Evolutionary conservation across 176 grass and related monocot genomes (phyloP).

Genomic region (Phoenix roebelenii): DNA sequence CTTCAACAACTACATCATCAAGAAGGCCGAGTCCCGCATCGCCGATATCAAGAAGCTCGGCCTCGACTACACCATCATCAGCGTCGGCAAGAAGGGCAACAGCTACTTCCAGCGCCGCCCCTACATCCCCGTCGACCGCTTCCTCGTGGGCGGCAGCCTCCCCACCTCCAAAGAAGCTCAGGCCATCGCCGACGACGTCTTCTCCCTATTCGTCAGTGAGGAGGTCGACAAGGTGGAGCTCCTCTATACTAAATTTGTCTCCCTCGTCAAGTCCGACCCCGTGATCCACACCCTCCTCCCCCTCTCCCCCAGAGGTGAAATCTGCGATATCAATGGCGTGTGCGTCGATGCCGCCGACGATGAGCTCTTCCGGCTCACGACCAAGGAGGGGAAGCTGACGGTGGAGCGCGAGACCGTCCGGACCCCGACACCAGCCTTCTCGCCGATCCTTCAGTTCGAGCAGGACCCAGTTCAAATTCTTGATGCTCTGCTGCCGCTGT

Average conservation of each 20-base stretch:
- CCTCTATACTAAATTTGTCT: background rate
- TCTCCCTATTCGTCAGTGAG: background rate
- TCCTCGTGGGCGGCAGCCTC: background rate
- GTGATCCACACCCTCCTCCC: slow-evolving; percentile 1
- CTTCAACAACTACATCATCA: slow-evolving; percentile 1
- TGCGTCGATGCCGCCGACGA: slow-evolving; percentile 1
- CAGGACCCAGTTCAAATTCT: slow-evolving; percentile 1
- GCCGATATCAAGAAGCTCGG: background rate
- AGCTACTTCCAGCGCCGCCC: background rate
- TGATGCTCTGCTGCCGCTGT: background rate
- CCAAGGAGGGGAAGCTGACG: slow-evolving; percentile 3
- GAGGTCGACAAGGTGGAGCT: slow-evolving; percentile 5
- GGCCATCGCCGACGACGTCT: too few relatives aligned
- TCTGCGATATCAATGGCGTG: background rate
- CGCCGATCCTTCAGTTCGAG: background rate
- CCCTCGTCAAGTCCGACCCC: slow-evolving; percentile 2
- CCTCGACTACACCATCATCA: background rate
- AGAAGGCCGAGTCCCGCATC: background rate
- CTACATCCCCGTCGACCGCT: slow-evolving; percentile 1
- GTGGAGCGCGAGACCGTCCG: background rate
- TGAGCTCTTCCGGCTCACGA: background rate
- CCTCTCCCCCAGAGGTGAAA: background rate
- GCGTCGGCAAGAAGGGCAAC: slow-evolving; percentile 1
- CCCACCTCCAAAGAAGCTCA: background rate
- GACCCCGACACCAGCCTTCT: background rate